Percentiles rank a stretch among this genome's conserved stretches.
Conservation (phyloP, 2,329 filamentous ascomycete species). For the Trichoderma koningii region DNA sequence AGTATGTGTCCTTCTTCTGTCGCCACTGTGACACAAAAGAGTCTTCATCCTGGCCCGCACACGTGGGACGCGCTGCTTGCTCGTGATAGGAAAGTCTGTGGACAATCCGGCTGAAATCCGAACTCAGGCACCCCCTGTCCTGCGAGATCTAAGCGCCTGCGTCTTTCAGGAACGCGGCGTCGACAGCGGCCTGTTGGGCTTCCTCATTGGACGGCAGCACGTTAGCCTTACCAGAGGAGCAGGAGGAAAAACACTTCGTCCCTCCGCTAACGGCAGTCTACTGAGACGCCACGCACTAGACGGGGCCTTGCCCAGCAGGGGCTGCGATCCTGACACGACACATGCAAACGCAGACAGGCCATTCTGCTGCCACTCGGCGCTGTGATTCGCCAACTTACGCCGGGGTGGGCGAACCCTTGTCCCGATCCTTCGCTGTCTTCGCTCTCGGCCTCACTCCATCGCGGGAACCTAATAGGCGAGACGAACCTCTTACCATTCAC, state of each 20-base stretch:
- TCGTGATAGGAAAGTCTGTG: conserved; percentile 8
- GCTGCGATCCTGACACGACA: not conserved
- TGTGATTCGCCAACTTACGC: conserved; percentile 3
- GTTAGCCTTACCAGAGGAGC: conserved; percentile 4
- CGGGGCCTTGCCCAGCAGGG: conserved; percentile 16
- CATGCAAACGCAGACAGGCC: conserved; percentile 8
- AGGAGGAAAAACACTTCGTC: not conserved
- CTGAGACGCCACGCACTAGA: conserved; percentile 23
- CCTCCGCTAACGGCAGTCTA: conserved; percentile 9
- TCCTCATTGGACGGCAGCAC: conserved; percentile 10
- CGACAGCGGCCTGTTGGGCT: not conserved
- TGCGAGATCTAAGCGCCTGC: conserved; percentile 21
- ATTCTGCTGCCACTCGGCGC: not conserved
- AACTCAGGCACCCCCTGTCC: conserved; percentile 11
- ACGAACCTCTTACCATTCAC: conserved; percentile 12
- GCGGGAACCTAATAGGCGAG: conserved; percentile 17
- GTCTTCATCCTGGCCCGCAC: not conserved
- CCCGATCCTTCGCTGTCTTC: conserved; percentile 18
- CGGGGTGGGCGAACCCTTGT: conserved; percentile 1
- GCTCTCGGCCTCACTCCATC: not conserved
- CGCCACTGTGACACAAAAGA: not conserved
- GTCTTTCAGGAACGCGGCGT: conserved; percentile 2
- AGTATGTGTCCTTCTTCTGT: not conserved
- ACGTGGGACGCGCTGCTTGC: conserved; percentile 3
- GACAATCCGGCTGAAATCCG: conserved; percentile 25